A percentile compares a stretch with the other conserved stretches of the same genome.
phyloP scores from a whole-genome alignment of 73 alveolate genomes.

The Paramecium tetraurelia region DNA sequence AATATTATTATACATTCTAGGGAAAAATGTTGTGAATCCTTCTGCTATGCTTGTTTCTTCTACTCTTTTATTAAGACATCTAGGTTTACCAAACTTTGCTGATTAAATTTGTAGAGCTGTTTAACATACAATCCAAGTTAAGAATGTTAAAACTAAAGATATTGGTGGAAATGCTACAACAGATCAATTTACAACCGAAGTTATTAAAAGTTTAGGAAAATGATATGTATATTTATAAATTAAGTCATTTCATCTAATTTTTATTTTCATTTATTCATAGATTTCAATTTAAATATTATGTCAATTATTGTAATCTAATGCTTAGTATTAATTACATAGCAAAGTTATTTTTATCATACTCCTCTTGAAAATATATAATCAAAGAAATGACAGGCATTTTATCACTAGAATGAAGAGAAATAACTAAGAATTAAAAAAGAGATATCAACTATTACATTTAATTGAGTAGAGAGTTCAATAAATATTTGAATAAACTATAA shows the following conservation, averaged over 20 bases:
- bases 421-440: conserved; percentile 67
- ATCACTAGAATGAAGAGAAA: conserved; percentile 51
- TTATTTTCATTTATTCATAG: too few relatives aligned
- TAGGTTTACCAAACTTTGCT: conserved; percentile 78
- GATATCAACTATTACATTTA: conserved; percentile 60
- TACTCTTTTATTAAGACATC: conserved; percentile 71
- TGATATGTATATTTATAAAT: not conserved
- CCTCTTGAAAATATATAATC: not conserved
- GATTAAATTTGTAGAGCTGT: conserved; percentile 69
- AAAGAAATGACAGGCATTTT: conserved; percentile 67
- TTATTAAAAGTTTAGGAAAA: conserved; percentile 63
- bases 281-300: too few relatives aligned
- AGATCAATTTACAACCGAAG: conserved; percentile 66
- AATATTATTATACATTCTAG: not conserved
- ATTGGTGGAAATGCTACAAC: conserved; percentile 76
- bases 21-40: conserved; percentile 70
- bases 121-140: conserved; percentile 64
- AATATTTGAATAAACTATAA: not conserved
- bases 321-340: too few relatives aligned
- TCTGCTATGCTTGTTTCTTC: conserved; percentile 72
- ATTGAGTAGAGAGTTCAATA: conserved; percentile 67
- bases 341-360: too few relatives aligned
- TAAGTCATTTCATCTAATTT: not conserved
- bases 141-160: conserved; percentile 70
- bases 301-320: too few relatives aligned